phyloP scores from a whole-genome alignment of 2,329 filamentous ascomycete genomes.

The Xylariaceae sp. region DNA sequence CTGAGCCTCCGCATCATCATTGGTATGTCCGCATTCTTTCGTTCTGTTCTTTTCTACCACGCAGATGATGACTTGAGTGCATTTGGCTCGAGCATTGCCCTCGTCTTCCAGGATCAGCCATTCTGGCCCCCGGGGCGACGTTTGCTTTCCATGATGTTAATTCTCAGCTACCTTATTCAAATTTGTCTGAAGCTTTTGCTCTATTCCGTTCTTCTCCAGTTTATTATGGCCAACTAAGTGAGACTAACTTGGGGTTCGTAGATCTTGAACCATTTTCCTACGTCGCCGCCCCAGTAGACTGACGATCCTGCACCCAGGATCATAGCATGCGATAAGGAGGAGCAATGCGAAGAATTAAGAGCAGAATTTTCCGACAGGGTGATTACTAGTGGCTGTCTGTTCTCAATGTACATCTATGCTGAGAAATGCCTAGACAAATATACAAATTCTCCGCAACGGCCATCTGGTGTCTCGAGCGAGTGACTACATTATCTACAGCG shows the following conservation, averaged over 20 bases:
- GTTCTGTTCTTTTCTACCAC: constrained; percentile 24
- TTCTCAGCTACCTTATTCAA: constrained; percentile 91
- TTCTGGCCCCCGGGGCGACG: constrained; percentile 67
- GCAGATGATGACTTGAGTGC: constrained; percentile 99
- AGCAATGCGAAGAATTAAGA: constrained; percentile 78
- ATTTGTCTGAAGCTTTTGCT: constrained; percentile 72
- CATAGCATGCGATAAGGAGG: constrained; percentile 88
- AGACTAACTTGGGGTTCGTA: constrained; percentile 21
- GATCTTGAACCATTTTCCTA: constrained; percentile 5
- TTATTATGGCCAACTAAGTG: not conserved
- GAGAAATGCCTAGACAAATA: constrained; percentile 67
- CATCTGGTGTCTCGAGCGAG: constrained; percentile 93
- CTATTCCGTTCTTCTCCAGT: constrained; percentile 7
- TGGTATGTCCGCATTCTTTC: constrained; percentile 37
- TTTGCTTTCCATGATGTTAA: constrained; percentile 94
- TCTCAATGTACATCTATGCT: constrained; percentile 40
- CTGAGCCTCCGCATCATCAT: constrained; percentile 25
- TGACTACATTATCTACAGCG: constrained; percentile 98
- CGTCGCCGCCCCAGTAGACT: constrained; percentile 14
- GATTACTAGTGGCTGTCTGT: constrained; percentile 41
- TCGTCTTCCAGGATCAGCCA: constrained; percentile 61
- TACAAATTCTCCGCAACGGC: constrained; percentile 90
- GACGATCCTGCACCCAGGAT: constrained; percentile 58
- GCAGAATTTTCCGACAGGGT: constrained; percentile 85
- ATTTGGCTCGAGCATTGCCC: constrained; percentile 99